Evolutionary conservation across 768 basidiomycete species (phyloP).

Genomic region (Mycena kentingensis): DNA sequence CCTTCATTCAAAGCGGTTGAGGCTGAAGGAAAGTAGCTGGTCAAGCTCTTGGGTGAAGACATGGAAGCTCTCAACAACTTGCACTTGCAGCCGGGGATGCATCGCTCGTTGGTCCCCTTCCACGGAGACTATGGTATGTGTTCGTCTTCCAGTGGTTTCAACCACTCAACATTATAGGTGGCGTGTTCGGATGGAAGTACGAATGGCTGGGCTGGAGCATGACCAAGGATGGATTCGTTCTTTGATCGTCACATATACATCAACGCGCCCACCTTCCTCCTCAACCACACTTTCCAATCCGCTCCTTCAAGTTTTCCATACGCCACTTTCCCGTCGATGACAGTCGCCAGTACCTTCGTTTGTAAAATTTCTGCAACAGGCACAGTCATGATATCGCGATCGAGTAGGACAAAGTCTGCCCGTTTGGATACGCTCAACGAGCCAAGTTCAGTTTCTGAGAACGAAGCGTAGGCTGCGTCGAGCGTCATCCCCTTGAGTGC

Average conservation of each 20-base stretch:
- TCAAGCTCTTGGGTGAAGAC: constrained; percentile 6
- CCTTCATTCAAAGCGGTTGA: neutral
- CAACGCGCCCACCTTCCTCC: too few species aligned
- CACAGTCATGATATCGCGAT: constrained; percentile 76
- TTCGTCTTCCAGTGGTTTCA: neutral
- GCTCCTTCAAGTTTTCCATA: constrained; percentile 46
- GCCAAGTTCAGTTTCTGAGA: constrained; percentile 70
- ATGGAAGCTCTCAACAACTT: constrained; percentile 7
- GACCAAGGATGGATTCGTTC: constrained; percentile 30
- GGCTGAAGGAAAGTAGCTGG: neutral
- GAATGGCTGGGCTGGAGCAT: constrained; percentile 39
- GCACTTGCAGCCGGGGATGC: constrained; percentile 14
- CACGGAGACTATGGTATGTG: constrained; percentile 13
- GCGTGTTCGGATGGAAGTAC: constrained; percentile 37
- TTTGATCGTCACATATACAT: too few species aligned
- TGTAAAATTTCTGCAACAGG: constrained; percentile 60
- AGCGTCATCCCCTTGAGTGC: constrained; percentile 90
- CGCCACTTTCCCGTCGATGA: constrained; percentile 70
- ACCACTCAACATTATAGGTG: constrained; percentile 26
- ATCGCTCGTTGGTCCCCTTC: constrained; percentile 14
- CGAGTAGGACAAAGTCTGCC: constrained; percentile 86
- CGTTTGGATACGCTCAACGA: constrained; percentile 76
- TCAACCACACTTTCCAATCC: too few species aligned
- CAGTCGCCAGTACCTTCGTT: constrained; percentile 69
- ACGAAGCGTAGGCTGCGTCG: constrained; percentile 87